Percentiles rank a stretch among this genome's conserved stretches.
Evolutionary conservation across 2,329 filamentous ascomycete species (phyloP).

Genomic region (Dothidotthia symphoricarpi): DNA sequence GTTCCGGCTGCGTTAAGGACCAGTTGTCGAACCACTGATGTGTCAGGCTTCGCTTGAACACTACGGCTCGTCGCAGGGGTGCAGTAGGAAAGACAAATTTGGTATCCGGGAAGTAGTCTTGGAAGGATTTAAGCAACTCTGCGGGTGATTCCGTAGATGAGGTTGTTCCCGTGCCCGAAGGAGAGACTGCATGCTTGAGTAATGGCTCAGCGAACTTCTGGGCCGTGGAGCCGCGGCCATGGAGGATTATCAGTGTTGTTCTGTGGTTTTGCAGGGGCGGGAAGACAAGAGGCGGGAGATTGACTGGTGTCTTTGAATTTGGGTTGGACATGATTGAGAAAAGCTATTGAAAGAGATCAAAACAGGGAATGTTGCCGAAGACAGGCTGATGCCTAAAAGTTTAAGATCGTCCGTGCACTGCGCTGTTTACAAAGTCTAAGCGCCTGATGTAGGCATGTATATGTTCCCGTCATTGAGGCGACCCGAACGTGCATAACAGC

Average conservation of each 20-base stretch:
- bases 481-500: no score
- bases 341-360: no score
- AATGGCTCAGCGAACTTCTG: slow-evolving; percentile 17
- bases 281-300: slow-evolving; percentile 5
- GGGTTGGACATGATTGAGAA: no score
- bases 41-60: slow-evolving; percentile 46
- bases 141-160: not conserved
- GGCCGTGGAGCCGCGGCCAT: slow-evolving; percentile 19
- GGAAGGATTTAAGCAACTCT: slow-evolving; percentile 4
- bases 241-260: slow-evolving; percentile 20
- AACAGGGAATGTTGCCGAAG: no score
- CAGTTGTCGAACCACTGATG: slow-evolving; percentile 56
- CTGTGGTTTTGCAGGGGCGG: slow-evolving; percentile 8
- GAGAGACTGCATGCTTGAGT: slow-evolving; percentile 10
- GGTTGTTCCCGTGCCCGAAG: no score
- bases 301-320: no score
- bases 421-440: no score
- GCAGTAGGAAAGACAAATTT: slow-evolving; percentile 56
- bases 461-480: no score
- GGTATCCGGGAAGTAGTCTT: slow-evolving; percentile 40
- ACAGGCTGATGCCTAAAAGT: no score
- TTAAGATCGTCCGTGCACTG: no score
- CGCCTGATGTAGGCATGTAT: no score
- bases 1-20: slow-evolving; percentile 42
- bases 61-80: slow-evolving; percentile 45